phyloP scores from a whole-genome alignment of 495 filamentous ascomycete genomes.

The Echria macrotheca region DNA sequence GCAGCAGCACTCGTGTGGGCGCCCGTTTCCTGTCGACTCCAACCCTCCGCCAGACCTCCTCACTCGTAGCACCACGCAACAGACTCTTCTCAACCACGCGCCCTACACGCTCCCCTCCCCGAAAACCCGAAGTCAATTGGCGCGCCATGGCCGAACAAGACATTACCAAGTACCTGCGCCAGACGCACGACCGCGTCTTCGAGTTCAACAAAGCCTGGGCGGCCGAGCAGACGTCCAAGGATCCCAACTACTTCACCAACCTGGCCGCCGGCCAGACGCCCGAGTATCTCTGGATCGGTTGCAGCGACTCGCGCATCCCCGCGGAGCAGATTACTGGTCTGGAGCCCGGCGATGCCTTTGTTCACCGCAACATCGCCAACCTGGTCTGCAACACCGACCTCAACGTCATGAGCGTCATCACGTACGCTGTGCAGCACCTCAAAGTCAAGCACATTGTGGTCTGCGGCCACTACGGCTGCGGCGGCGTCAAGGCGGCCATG shows the following conservation, averaged over 20 bases:
- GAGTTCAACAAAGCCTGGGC: conserved; percentile 53
- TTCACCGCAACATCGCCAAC: conserved; percentile 63
- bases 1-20: background rate
- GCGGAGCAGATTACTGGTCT: conserved; percentile 56
- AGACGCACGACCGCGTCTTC: conserved; percentile 50
- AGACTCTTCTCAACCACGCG: background rate
- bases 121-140: conserved; percentile 7
- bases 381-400: conserved; percentile 54
- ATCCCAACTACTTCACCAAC: conserved; percentile 52
- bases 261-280: conserved; percentile 50
- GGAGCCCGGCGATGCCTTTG: conserved; percentile 54
- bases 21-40: background rate
- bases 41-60: background rate
- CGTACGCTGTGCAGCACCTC: conserved; percentile 55
- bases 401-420: conserved; percentile 57
- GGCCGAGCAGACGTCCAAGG: conserved; percentile 39
- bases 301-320: conserved; percentile 58
- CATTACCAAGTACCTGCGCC: conserved; percentile 37
- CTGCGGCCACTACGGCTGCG: conserved; percentile 61
- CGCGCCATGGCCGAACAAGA: conserved; percentile 33
- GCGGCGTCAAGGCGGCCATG: conserved; percentile 59
- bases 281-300: conserved; percentile 61
- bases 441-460: conserved; percentile 61
- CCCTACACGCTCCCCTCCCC: background rate
- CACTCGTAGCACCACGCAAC: too few species aligned